phyloP scores from a whole-genome alignment of 345 rosid species.

The Dipteronia dyeriana region DNA sequence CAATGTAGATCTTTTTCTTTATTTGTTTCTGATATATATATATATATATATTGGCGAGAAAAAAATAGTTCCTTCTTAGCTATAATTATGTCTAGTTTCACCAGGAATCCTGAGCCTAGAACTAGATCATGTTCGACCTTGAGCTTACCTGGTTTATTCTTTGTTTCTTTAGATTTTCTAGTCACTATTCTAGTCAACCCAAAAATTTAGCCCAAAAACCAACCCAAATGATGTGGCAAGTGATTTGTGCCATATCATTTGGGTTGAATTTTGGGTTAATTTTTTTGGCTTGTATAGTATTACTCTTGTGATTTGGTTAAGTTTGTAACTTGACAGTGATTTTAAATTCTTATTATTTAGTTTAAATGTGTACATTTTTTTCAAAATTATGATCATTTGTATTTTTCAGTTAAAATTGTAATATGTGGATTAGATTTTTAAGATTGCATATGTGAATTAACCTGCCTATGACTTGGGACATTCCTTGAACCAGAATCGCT shows the following conservation, averaged over 20 bases:
- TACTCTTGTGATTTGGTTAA: neutral
- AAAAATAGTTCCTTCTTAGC: neutral
- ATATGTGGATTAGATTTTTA: neutral
- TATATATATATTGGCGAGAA: neutral
- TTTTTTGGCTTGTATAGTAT: no score
- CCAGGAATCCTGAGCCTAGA: neutral
- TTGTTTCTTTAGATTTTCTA: constrained; percentile 1
- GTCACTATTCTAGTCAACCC: no score
- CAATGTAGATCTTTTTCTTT: neutral
- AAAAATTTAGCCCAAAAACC: no score
- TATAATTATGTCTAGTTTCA: neutral
- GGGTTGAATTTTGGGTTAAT: no score
- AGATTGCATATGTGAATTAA: neutral
- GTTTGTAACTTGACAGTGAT: neutral
- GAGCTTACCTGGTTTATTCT: neutral
- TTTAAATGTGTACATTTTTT: neutral
- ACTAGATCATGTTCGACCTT: neutral
- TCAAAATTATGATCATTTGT: neutral
- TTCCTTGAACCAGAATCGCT: neutral
- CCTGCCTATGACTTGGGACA: neutral
- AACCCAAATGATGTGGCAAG: no score
- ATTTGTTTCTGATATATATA: neutral
- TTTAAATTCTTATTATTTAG: neutral
- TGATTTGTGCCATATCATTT: no score
- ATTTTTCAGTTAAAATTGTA: constrained; percentile 6